phyloP scores from a whole-genome alignment of 2,329 filamentous ascomycete species.

The Boeremia lycopersici region DNA sequence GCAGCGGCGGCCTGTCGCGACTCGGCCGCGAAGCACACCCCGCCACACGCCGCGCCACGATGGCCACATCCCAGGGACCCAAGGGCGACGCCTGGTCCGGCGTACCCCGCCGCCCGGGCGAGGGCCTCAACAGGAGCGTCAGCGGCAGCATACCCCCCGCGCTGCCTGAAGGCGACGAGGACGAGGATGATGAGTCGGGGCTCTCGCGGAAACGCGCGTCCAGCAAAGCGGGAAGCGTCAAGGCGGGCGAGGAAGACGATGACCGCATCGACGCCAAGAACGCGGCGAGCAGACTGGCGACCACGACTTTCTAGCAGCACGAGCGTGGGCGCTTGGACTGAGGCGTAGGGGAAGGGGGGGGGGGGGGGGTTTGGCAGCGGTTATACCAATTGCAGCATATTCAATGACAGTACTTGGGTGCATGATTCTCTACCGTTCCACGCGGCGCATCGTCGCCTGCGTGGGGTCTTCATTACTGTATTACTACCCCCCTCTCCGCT shows the following conservation, averaged over 20 bases:
- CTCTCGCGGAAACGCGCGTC: slow-evolving; percentile 56
- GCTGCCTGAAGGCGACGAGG: slow-evolving; percentile 67
- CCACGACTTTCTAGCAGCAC: slow-evolving; percentile 78
- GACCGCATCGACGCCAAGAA: slow-evolving; percentile 95
- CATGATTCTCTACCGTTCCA: not conserved
- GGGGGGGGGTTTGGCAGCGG: too few species aligned
- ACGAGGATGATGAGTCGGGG: slow-evolving; percentile 53
- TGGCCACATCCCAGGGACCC: slow-evolving; percentile 89
- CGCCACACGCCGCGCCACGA: slow-evolving; percentile 70
- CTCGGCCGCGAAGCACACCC: slow-evolving; percentile 90
- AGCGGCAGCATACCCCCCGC: slow-evolving; percentile 69
- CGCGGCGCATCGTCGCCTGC: too few species aligned
- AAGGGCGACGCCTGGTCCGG: slow-evolving; percentile 99
- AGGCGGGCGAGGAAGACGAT: slow-evolving; percentile 80
- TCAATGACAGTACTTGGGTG: not conserved
- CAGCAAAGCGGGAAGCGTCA: slow-evolving; percentile 60
- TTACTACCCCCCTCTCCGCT: not conserved
- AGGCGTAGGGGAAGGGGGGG: not conserved
- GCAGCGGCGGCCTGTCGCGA: slow-evolving; percentile 85
- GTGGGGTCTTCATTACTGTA: not conserved
- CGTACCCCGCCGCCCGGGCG: slow-evolving; percentile 76
- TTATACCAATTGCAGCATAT: not conserved
- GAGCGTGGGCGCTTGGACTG: slow-evolving; percentile 6
- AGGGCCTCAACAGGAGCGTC: slow-evolving; percentile 77
- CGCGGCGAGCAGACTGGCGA: slow-evolving; percentile 89